Base-by-base conservation (phyloP, 768 basidiomycete species). In the Lentinula raphanica region DNA sequence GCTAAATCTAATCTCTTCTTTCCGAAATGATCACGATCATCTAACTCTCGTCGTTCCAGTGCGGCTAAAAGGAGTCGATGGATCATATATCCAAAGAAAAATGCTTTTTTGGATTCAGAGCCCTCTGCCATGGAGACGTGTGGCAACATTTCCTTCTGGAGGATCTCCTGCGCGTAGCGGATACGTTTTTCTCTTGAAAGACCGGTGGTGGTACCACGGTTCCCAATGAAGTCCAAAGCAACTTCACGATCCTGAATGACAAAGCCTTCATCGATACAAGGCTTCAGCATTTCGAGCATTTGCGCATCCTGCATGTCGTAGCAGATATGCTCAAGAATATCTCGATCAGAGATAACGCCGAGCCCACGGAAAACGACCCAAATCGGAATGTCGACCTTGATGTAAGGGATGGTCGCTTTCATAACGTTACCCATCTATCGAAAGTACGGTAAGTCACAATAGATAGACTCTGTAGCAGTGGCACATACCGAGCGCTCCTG, bases 21-120 rank as follows among this genome's bases (percentile, higher is more conserved):
- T 54, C 97, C 97, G 64, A 98, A 98, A 73, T 99, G 97, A 75
- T 99, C 97, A 76, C 97, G 92, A 74, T 99, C 97, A 69, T 99
- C 97, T 25, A 99, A 78, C 66, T 99, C 97, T 65, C 97, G 81
- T 45, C 97, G 81, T 69, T 98, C 95, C 65, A 99, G 72, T 12
- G 94, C 94, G 23, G 97, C 97, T 19, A 97, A 83, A 0, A 98
- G 76, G 27, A 99, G 80, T 60, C 97, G 88, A 73, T 98, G 96
- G 31, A 98, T 93, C 96, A 99, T 99, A 73, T 98, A 98, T 9
- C 97, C 97, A 62, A 98, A 94, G 82, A 98, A 99, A 73, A 94
- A 98, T 1, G 97, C 97, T 72, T 99, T 99, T 78, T 97, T 97
- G 25, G 92, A 94, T 72, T 96, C 93, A 5, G 93, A 94, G 4